A percentile compares a stretch with the other conserved stretches of the same genome.
Conservation (phyloP, 1,284 basidiomycete species). For the Naganishia albida region DNA sequence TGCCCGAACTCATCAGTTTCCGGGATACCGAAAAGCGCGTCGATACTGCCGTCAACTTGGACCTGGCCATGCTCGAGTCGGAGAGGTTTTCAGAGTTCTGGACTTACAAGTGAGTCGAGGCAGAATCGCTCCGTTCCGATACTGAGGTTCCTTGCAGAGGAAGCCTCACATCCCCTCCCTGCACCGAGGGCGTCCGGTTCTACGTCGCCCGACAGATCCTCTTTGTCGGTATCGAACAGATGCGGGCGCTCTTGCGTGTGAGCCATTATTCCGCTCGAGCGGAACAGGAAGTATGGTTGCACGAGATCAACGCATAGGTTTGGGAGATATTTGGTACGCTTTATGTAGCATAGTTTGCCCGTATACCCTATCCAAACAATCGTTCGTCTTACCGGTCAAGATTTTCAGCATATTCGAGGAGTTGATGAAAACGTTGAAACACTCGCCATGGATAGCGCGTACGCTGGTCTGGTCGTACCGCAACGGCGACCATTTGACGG, state of each 20-base stretch:
- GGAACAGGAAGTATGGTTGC: conserved; percentile 38
- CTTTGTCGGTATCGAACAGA: conserved; percentile 37
- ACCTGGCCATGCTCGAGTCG: conserved; percentile 32
- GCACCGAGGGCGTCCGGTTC: conserved; percentile 40
- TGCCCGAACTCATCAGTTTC: conserved; percentile 34
- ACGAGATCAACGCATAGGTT: conserved; percentile 37
- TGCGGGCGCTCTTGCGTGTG: conserved; percentile 35
- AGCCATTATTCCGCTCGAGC: conserved; percentile 36
- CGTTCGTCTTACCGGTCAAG: too few relatives aligned
- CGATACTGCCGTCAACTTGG: conserved; percentile 29
- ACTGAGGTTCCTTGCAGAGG: conserved; percentile 4
- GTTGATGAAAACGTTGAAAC: too few relatives aligned
- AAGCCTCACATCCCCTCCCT: conserved; percentile 36
- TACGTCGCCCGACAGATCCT: conserved; percentile 37
- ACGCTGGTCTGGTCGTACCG: too few relatives aligned
- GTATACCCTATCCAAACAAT: too few relatives aligned
- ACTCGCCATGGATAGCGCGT: too few relatives aligned
- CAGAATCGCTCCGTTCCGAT: too few relatives aligned
- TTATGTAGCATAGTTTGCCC: background rate
- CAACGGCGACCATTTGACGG: too few relatives aligned
- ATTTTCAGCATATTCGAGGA: too few relatives aligned
- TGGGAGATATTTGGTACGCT: background rate
- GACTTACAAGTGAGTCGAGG: conserved; percentile 35
- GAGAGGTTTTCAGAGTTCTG: conserved; percentile 36
- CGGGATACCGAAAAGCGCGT: conserved; percentile 31